Evolutionary conservation across 148 eudicot species (phyloP), one percentile per base, ranked within the genome.

Genomic region (Vaccinium vitisidaea): DNA sequence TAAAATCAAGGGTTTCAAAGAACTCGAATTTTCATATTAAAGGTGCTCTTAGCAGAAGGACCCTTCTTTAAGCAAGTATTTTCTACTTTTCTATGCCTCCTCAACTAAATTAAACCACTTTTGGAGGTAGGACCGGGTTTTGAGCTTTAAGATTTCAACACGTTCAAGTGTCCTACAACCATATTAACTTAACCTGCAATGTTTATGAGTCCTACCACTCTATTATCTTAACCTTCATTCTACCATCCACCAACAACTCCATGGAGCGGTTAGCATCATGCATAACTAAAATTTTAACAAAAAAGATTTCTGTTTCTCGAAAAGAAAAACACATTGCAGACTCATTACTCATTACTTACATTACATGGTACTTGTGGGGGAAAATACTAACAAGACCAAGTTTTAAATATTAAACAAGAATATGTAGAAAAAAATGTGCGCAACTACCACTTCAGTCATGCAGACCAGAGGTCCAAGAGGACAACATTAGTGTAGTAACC

Each of bases 381-480:
- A 3, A 8, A 76, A 48, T 76, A 76, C 54, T 76, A 76, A 76
- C 30, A 76, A n/a, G 53, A 49, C 55, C 27, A 43, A 43, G 56
- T 21, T 32, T 76, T 76, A 5, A 43, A 78, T 5, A 15, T 7
- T 15, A 53, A 78, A 54, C 46, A 25, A 77, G 11, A 77, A 14
- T 21, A 78, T 6, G 53, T 11, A n/a, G 16, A 75, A 75, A 46
- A 7, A 11, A 8, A 48, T 48, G 55, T 23, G n/a, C 8, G 1
- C 48, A 43, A 9, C 70, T 25, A 58, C 2, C 9, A 58, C 11
- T 49, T 48, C 48, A 50, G 16, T 27, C 84, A 50, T 49, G 58
- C 83, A 81, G 70, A 43, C 67, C 18, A n/a, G 84, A 82, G 46
- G 50, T 27, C 59, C 76, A 50, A 69, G 59, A 50, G 59, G 61